Conservation (phyloP, 768 basidiomycete genomes). For the Pisolithus orientalis region DNA sequence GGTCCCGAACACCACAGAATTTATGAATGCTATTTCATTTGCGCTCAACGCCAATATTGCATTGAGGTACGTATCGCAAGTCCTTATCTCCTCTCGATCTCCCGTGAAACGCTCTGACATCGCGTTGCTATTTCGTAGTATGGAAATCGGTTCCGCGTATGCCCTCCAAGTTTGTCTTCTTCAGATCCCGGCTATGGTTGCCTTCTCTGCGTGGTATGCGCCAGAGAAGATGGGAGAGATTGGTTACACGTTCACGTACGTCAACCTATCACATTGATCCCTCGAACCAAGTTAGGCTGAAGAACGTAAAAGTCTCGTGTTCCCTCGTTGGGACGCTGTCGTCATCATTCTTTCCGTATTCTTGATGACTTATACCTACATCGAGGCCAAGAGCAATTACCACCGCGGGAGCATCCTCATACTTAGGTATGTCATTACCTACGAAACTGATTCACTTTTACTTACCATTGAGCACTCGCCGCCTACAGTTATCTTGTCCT, state of each 20-base stretch:
- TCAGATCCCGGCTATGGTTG: constrained; percentile 98
- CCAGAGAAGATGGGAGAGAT: constrained; percentile 81
- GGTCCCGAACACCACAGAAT: constrained; percentile 98
- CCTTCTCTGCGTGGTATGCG: constrained; percentile 93
- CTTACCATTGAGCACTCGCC: background rate
- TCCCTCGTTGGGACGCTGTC: constrained; percentile 98
- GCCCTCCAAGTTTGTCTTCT: constrained; percentile 96
- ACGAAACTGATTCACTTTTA: background rate
- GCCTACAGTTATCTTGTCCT: constrained; percentile 80
- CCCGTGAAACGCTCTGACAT: background rate
- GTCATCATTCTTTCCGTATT: constrained; percentile 94
- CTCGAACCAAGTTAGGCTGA: background rate
- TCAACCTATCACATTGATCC: constrained; percentile 9
- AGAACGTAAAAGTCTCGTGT: constrained; percentile 65
- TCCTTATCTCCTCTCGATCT: background rate
- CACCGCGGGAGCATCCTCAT: constrained; percentile 95
- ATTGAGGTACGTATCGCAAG: constrained; percentile 55
- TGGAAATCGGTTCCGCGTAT: constrained; percentile 99
- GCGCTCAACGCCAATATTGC: constrained; percentile 96
- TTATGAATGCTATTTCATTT: constrained; percentile 99
- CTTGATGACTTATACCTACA: constrained; percentile 96
- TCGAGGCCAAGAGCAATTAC: constrained; percentile 98
- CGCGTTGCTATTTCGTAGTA: constrained; percentile 42
- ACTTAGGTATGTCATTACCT: constrained; percentile 53
- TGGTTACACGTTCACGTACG: constrained; percentile 91